Evolutionary conservation across 2,329 filamentous ascomycete genomes (phyloP).

Genomic region (Nemania sp.): DNA sequence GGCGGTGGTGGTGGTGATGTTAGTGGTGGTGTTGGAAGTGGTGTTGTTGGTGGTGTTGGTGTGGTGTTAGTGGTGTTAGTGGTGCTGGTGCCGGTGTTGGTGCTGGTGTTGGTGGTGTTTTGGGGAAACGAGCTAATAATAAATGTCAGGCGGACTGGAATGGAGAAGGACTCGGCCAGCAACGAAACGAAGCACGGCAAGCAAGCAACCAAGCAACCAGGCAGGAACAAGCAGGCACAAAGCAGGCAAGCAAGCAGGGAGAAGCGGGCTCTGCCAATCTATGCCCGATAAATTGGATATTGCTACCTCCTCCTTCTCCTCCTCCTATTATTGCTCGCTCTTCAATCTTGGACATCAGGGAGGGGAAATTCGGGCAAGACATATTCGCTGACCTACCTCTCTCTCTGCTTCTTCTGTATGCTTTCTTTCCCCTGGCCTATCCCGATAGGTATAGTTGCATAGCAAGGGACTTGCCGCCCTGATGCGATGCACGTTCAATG

Average conservation of each 20-base stretch:
- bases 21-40: too few species aligned
- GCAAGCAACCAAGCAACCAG: neutral
- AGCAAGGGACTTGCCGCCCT: too few species aligned
- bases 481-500: too few species aligned
- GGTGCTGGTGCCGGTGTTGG: neutral
- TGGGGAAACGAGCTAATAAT: neutral
- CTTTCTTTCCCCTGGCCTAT: neutral
- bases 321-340: neutral
- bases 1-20: too few species aligned
- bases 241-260: slow-evolving; percentile 3
- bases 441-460: too few species aligned
- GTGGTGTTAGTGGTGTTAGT: too few species aligned
- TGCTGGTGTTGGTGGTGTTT: neutral
- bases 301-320: neutral
- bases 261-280: neutral
- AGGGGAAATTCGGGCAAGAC: neutral
- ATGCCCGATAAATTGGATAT: neutral
- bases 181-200: too few species aligned
- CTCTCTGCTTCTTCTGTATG: too few species aligned
- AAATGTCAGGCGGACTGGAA: slow-evolving; percentile 8
- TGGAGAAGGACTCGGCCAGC: neutral
- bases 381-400: neutral
- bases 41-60: too few species aligned
- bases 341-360: neutral
- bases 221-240: neutral